phyloP scores from a whole-genome alignment of 2,329 filamentous ascomycete species.

The Alternaria atra region DNA sequence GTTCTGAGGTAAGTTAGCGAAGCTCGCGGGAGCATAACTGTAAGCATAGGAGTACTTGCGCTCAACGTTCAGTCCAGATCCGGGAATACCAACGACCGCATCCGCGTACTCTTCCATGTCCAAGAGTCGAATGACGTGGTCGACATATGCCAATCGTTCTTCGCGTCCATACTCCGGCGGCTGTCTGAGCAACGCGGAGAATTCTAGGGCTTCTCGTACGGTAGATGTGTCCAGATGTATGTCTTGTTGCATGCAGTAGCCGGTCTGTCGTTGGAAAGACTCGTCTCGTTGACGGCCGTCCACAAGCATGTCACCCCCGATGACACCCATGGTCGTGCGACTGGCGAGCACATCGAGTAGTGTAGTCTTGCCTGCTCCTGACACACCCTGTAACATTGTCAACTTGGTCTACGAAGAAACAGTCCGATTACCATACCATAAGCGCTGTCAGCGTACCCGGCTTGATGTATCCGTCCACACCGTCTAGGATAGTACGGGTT shows the following conservation, averaged over 20 bases:
- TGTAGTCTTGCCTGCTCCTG: conserved; percentile 86
- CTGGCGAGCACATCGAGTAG: conserved; percentile 82
- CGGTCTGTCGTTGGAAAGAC: conserved; percentile 80
- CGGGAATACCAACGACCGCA: conserved; percentile 26
- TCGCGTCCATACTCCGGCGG: conserved; percentile 22
- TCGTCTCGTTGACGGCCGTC: conserved; percentile 68
- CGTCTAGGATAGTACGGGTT: conserved; percentile 59
- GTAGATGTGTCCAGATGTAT: conserved; percentile 66
- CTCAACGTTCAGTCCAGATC: conserved; percentile 51
- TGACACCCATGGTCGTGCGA: conserved; percentile 77
- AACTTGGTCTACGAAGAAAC: conserved; percentile 85
- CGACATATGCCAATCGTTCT: conserved; percentile 59
- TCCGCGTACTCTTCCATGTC: conserved; percentile 71
- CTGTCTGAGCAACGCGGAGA: conserved; percentile 75
- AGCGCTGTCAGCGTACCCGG: conserved; percentile 59
- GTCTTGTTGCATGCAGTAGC: conserved; percentile 63
- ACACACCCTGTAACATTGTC: conserved; percentile 74
- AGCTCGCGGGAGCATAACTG: background rate
- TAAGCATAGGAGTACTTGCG: conserved; percentile 40
- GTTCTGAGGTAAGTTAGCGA: conserved; percentile 46
- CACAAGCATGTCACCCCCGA: conserved; percentile 81
- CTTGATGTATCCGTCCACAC: conserved; percentile 64
- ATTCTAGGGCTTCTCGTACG: conserved; percentile 76
- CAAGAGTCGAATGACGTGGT: conserved; percentile 84
- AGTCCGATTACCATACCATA: conserved; percentile 71